Evolutionary conservation across 345 rosid genomes (phyloP).

Genomic region (Gossypium mustelinum): DNA sequence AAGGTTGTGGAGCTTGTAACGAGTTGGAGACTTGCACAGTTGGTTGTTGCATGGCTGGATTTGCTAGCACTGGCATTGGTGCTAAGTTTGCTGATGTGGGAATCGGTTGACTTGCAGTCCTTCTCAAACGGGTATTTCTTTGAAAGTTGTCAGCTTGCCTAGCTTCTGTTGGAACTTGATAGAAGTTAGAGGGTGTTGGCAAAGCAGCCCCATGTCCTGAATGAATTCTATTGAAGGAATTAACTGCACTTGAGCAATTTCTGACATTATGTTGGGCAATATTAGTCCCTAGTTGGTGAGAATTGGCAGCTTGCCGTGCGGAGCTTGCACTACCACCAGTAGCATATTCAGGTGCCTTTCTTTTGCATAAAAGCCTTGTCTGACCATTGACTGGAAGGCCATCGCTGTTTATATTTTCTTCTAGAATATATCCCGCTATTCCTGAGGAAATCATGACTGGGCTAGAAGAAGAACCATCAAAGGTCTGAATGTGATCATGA

Average conservation of each 20-base stretch:
- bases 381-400: not conserved
- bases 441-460: slow-evolving; percentile 4
- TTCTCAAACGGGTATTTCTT: slow-evolving; percentile 9
- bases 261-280: not conserved
- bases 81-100: not conserved
- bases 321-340: not conserved
- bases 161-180: not conserved
- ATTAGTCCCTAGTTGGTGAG: too few species aligned
- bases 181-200: not conserved
- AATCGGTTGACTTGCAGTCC: not conserved
- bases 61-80: not conserved
- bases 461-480: not conserved
- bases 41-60: not conserved
- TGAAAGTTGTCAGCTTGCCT: not conserved
- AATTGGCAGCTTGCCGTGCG: not conserved
- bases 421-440: not conserved
- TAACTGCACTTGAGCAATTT: not conserved
- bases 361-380: slow-evolving; percentile 12
- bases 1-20: not conserved
- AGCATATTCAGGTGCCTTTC: slow-evolving; percentile 4
- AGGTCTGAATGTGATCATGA: not conserved
- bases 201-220: not conserved
- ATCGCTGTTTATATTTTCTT: not conserved
- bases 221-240: not conserved
- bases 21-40: not conserved